Evolutionary conservation across 2,329 filamentous ascomycete species (phyloP), one percentile per base, ranked within the genome.

Genomic region (Fusarium agapanthi): DNA sequence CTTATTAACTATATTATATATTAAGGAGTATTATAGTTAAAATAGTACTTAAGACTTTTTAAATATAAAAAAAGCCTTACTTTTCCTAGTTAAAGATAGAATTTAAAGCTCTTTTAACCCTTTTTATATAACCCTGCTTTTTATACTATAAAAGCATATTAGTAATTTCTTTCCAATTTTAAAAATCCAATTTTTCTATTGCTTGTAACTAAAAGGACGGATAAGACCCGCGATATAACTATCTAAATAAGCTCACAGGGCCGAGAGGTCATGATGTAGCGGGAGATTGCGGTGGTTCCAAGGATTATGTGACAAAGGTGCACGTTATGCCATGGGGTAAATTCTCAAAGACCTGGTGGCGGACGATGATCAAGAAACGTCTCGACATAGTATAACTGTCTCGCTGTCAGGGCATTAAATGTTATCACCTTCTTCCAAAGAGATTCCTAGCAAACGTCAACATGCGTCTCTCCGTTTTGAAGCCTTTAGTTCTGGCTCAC

Each of bases 381-480:
- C 48, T 41, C 26, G 35, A 48, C 35, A 26, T 34, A 35, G 8
- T 32, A 48, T n/a, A 30, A n/a, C 32, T 51, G 35, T 61, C 53
- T 34, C 34, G n/a, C 20, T 8, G 20, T 28, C 14, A 7, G 24
- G 22, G 38, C 12, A 43, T n/a, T 32, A 10, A 48, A 14, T 7
- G 10, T 18, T 48, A 55, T 37, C 48, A 26, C 16, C 30, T 64
- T 48, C 45, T 18, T 28, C 43, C 16, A n/a, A 30, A n/a, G 28
- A 11, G 22, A 50, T 24, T 22, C 32, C 28, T 11, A 28, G 16
- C 24, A 20, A 51, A 20, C n/a, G 7, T 15, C 59, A 65, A 55
- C 5, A 69, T 69, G 67, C 67, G 66, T 32, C 20, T 54, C 26
- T 65, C 65, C 18, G 22, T 69, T 51, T 50, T 69, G 16, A 26